These are phyloP conservation scores for Trichosanthes cucumerina DNA, from an alignment of 306 rosid genomes.

Conservation along the genomic window DNA sequence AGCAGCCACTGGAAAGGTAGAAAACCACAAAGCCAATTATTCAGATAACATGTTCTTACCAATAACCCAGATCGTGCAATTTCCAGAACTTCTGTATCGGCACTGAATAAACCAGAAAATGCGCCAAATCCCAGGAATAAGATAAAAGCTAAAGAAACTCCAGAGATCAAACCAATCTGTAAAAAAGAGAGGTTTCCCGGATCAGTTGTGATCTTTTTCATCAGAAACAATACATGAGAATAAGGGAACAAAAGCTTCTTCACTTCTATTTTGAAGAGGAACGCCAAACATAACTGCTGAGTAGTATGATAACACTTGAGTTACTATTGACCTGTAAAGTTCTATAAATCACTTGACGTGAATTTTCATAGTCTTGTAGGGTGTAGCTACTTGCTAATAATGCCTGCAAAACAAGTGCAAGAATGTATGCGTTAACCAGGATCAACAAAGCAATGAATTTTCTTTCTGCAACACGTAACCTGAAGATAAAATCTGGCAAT, in stretches of 20 bases:
- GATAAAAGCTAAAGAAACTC: slow-evolving; percentile 49
- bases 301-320: neutral
- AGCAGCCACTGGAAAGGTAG: neutral
- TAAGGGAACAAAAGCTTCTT: neutral
- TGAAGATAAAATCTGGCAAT: neutral
- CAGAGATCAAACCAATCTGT: slow-evolving; percentile 71
- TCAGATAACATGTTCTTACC: slow-evolving; percentile 36
- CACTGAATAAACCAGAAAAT: slow-evolving; percentile 63
- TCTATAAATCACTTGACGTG: slow-evolving; percentile 57
- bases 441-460: neutral
- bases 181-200: slow-evolving; percentile 6
- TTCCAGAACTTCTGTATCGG: slow-evolving; percentile 63
- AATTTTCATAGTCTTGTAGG: slow-evolving; percentile 52
- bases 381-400: slow-evolving; percentile 78
- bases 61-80: slow-evolving; percentile 66
- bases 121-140: slow-evolving; percentile 68
- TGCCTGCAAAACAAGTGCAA: slow-evolving; percentile 39
- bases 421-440: neutral
- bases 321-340: slow-evolving; percentile 53
- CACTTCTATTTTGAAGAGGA: neutral
- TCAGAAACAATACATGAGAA: neutral
- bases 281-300: neutral
- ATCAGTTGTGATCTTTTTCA: slow-evolving; percentile 12
- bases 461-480: neutral
- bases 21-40: neutral